Base-by-base conservation (phyloP, 257 asterid species). In the Gynochthodes officinalis region DNA sequence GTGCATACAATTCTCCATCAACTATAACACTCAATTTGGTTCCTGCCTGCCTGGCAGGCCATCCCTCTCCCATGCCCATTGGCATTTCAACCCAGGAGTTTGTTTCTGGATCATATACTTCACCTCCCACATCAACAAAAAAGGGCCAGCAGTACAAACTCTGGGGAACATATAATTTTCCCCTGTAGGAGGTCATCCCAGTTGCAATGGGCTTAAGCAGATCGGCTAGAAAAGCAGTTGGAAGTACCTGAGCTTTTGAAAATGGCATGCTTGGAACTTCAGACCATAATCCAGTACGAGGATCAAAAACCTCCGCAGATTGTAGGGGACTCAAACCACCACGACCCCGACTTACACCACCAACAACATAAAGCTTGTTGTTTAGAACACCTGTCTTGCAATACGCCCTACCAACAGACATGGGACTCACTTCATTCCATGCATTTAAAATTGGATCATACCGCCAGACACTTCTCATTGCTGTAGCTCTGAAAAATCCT, bases 1-100 rank as follows among this genome's bases (percentile, higher is more conserved):
- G 71, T 0, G 97, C 97, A 54, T 87, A 93, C 42, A 93, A 81
- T 27, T 88, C 97, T 33, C 84, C 98, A 42, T 93, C 97, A 44
- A 93, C 95, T 54, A 86, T 83, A 70, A 85, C 97, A 27, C 98
- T 88, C 78, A 90, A 42, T 75, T 93, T 93, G 0, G 96, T 87
- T 60, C 98, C 98, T 4, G 97, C 96, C 79, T 90, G 97, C 81
- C 88, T 79, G 11, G 98, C 95, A n/a, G 96, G 97, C 98, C 98
- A 93, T 18, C 98, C 97, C 71, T 89, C 98, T 5, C 97, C 98
- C 98, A 93, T 91, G 70, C 98, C 97, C 28, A 71, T 73, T 9
- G 97, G 96, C 97, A 93, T 93, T 73, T 91, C 97, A 9, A 75
- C 85, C 97, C 98, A 93, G 10, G 90, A 77, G 73, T 88, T 88